These are phyloP conservation scores for Cicer bijugum DNA, from an alignment of 306 rosid genomes.

Conservation along the genomic window DNA sequence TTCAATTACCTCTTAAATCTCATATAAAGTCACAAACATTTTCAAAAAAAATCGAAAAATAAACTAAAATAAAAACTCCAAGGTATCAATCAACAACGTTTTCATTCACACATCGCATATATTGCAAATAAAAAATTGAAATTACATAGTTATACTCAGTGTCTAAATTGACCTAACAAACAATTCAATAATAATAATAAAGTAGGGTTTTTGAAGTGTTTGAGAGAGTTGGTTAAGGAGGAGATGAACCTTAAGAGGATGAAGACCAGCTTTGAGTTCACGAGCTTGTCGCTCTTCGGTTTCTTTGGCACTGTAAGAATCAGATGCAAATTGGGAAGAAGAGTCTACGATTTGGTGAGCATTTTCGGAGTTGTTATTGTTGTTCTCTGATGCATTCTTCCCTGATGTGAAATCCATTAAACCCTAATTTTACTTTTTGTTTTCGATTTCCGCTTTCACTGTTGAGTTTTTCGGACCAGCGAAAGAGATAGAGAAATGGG, in stretches of 20 bases:
- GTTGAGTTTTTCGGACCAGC: slow-evolving; percentile 3
- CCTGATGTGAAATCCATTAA: slow-evolving; percentile 47
- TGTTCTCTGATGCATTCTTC: slow-evolving; percentile 45
- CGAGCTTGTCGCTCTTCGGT: slow-evolving; percentile 53
- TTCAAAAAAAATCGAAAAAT: not conserved
- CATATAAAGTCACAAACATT: not conserved
- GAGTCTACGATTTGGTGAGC: slow-evolving; percentile 34
- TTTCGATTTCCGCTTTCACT: not conserved
- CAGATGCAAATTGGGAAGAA: slow-evolving; percentile 45
- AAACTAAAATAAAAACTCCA: not conserved
- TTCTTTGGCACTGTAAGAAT: slow-evolving; percentile 45
- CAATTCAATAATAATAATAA: not conserved
- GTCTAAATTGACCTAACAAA: slow-evolving; percentile 10
- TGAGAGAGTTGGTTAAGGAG: not conserved
- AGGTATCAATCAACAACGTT: not conserved
- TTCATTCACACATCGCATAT: not conserved
- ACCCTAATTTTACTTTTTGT: slow-evolving; percentile 47
- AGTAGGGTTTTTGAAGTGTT: not conserved
- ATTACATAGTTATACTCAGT: not conserved
- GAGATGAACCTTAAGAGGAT: slow-evolving; percentile 50
- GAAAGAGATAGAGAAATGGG: not conserved
- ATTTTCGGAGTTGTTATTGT: slow-evolving; percentile 37
- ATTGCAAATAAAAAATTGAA: not conserved
- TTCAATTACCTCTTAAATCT: not conserved
- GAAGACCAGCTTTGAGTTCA: slow-evolving; percentile 58